These are phyloP conservation scores for Antrodiella citrinella DNA, from an alignment of 768 basidiomycete genomes.

Conservation along the genomic window DNA sequence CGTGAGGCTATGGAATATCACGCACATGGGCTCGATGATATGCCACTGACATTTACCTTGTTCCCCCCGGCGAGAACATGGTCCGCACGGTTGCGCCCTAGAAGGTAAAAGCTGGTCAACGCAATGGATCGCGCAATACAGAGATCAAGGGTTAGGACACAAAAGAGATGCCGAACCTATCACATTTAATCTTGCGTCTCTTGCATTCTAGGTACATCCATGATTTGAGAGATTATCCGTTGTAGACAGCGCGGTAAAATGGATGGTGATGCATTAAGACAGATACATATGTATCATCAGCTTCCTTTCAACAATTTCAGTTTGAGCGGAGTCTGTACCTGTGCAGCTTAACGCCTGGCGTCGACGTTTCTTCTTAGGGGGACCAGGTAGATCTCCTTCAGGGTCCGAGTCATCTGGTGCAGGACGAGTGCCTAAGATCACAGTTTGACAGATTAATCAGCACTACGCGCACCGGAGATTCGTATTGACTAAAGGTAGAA, in stretches of 20 bases:
- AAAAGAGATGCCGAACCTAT: constrained; percentile 45
- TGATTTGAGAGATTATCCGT: constrained; percentile 5
- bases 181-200: constrained; percentile 81
- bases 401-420: constrained; percentile 45
- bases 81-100: constrained; percentile 75
- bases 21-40: constrained; percentile 74
- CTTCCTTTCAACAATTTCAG: constrained; percentile 18
- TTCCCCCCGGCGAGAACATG: constrained; percentile 75
- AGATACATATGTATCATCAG: constrained; percentile 10
- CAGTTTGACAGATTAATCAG: not conserved
- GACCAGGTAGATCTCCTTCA: constrained; percentile 47
- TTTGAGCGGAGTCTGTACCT: constrained; percentile 38
- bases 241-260: not conserved
- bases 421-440: constrained; percentile 21
- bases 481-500: not conserved
- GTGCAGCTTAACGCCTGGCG: constrained; percentile 82
- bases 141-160: constrained; percentile 6
- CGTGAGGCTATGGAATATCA: constrained; percentile 12
- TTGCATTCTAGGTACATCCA: constrained; percentile 57
- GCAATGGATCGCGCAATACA: constrained; percentile 19
- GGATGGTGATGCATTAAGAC: constrained; percentile 3
- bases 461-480: constrained; percentile 6
- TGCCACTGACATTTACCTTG: constrained; percentile 78
- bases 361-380: constrained; percentile 76
- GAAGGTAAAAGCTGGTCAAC: constrained; percentile 9